Percentiles rank a stretch among this genome's conserved stretches.
phyloP scores from a whole-genome alignment of 345 rosid genomes.

The Noccaea bulbosa region DNA sequence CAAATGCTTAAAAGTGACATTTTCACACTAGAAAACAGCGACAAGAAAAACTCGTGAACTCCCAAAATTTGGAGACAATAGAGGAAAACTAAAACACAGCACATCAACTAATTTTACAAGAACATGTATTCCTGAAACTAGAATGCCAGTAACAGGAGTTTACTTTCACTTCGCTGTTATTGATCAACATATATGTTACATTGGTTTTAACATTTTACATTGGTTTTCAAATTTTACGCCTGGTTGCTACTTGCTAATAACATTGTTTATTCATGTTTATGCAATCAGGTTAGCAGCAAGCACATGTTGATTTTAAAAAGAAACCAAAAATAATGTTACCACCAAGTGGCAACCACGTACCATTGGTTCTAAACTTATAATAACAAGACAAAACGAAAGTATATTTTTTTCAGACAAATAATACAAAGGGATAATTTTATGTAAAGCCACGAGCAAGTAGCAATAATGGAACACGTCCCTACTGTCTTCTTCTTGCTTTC shows the following conservation, averaged over 20 bases:
- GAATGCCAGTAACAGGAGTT: too few species aligned
- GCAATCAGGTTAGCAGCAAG: neutral
- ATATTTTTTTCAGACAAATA: conserved; percentile 1
- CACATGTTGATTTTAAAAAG: conserved; percentile 9
- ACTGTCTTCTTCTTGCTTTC: conserved; percentile 30
- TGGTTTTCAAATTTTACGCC: too few species aligned
- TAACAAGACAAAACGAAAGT: conserved; percentile 22
- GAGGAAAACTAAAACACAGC: too few species aligned
- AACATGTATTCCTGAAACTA: too few species aligned
- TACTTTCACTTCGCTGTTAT: too few species aligned
- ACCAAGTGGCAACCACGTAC: conserved; percentile 9
- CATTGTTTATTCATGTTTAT: neutral
- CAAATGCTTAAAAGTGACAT: neutral
- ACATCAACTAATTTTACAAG: too few species aligned
- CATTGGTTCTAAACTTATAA: neutral
- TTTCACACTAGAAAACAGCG: neutral
- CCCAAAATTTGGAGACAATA: too few species aligned
- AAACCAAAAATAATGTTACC: neutral
- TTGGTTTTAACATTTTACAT: too few species aligned
- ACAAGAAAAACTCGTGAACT: too few species aligned
- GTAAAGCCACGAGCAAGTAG: conserved; percentile 26
- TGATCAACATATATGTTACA: too few species aligned
- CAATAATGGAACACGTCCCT: conserved; percentile 26
- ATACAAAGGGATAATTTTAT: conserved; percentile 26
- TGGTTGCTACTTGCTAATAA: too few species aligned